These are phyloP conservation scores for Solanum gracilifrons DNA, from an alignment of 257 asterid genomes.

Conservation along the genomic window DNA sequence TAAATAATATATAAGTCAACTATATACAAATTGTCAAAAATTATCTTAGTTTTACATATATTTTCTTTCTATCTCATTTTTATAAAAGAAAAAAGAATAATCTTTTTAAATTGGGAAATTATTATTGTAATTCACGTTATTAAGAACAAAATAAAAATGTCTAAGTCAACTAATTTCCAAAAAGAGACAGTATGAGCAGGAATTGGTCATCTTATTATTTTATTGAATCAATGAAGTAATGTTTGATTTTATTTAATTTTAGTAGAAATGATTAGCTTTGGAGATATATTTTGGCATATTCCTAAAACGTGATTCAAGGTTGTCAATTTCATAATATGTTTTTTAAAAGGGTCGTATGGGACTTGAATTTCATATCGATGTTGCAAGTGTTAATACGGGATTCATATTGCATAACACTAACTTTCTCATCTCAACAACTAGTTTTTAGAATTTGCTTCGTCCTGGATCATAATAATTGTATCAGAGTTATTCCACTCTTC, in stretches of 20 bases:
- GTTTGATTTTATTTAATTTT: neutral
- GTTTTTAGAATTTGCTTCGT: too few species aligned
- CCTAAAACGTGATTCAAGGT: too few species aligned
- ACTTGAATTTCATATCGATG: too few species aligned
- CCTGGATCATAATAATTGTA: too few species aligned
- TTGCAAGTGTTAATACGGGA: too few species aligned
- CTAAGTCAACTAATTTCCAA: neutral
- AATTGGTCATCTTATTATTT: neutral
- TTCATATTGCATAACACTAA: too few species aligned
- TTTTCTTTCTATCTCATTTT: neutral
- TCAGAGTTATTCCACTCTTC: neutral
- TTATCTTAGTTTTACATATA: neutral
- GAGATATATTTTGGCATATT: neutral
- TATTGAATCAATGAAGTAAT: neutral
- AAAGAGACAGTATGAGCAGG: neutral
- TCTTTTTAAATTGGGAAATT: neutral
- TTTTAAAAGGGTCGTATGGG: too few species aligned
- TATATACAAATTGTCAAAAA: neutral
- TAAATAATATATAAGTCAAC: neutral
- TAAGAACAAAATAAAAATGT: neutral
- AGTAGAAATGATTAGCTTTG: neutral
- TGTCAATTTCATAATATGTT: too few species aligned
- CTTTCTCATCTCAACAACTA: too few species aligned
- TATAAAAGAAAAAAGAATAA: neutral
- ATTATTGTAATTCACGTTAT: neutral